A percentile compares a stretch with the other conserved stretches of the same genome.
Evolutionary conservation across 306 rosid species (phyloP).

Genomic region (Pterocarpus macrocarpus): DNA sequence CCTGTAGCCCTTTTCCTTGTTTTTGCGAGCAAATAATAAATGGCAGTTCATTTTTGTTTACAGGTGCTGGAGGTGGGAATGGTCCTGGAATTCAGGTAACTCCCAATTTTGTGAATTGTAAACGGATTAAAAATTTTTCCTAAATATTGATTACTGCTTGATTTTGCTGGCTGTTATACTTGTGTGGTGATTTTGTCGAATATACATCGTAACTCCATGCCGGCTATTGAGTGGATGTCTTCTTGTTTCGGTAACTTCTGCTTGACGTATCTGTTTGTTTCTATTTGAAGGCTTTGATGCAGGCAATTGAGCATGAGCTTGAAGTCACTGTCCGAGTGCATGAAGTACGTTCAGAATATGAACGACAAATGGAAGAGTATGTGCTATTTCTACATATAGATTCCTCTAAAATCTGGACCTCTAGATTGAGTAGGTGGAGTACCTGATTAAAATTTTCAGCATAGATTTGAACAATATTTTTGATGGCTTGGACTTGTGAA

Average conservation of each 20-base stretch:
- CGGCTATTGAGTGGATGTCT: not conserved
- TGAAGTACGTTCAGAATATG: constrained; percentile 93
- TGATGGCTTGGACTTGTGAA: constrained; percentile 1
- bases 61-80: constrained; percentile 63
- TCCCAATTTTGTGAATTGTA: not conserved
- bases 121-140: constrained; percentile 6
- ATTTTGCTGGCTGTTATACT: not conserved
- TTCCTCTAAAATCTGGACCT: constrained; percentile 13
- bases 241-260: constrained; percentile 21
- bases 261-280: constrained; percentile 33
- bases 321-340: constrained; percentile 92
- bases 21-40: not conserved
- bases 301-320: constrained; percentile 89
- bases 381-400: constrained; percentile 39
- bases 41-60: constrained; percentile 2
- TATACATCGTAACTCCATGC: not conserved
- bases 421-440: not conserved
- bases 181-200: not conserved
- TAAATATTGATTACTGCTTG: constrained; percentile 18
- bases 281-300: constrained; percentile 80
- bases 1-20: constrained; percentile 10
- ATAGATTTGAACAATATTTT: not conserved
- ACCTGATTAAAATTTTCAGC: not conserved
- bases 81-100: constrained; percentile 92
- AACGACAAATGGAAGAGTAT: constrained; percentile 93